Percentiles rank a stretch among this genome's conserved stretches.
These are phyloP conservation scores for Heliamphora pulchella DNA, from an alignment of 179 eudicot species.

Conservation along the genomic window DNA sequence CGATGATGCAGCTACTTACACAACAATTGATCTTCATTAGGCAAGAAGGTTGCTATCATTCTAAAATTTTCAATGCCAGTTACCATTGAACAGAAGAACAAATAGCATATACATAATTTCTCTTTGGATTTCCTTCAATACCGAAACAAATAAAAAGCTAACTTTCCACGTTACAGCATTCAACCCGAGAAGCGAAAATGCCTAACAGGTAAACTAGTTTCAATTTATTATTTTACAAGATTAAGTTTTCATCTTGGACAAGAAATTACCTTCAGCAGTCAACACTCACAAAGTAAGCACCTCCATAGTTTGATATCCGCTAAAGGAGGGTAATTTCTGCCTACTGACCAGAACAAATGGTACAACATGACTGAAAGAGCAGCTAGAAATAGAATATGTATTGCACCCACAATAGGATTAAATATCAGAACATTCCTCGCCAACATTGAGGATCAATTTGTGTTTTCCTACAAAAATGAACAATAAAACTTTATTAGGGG, in stretches of 20 bases:
- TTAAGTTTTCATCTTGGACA: background rate
- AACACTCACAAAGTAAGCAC: background rate
- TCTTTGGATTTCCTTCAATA: background rate
- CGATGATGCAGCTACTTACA: background rate
- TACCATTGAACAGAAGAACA: background rate
- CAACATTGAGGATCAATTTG: background rate
- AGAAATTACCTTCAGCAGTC: background rate
- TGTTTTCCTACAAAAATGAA: background rate
- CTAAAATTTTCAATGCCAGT: background rate
- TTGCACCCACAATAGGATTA: background rate
- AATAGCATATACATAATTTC: background rate
- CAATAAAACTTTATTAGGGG: too few species aligned
- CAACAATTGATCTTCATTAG: background rate
- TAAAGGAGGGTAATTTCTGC: background rate
- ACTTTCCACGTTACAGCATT: background rate
- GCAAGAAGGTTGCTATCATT: background rate
- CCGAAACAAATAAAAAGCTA: background rate
- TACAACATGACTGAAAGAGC: background rate
- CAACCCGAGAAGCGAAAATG: background rate
- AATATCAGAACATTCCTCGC: background rate
- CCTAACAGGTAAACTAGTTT: background rate
- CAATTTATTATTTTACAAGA: background rate
- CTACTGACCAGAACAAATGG: background rate
- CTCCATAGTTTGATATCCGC: background rate
- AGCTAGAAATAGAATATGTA: background rate